Evolutionary conservation across 2,329 filamentous ascomycete species (phyloP), one percentile per base, ranked within the genome.

Genomic region (Epichloe sibirici): DNA sequence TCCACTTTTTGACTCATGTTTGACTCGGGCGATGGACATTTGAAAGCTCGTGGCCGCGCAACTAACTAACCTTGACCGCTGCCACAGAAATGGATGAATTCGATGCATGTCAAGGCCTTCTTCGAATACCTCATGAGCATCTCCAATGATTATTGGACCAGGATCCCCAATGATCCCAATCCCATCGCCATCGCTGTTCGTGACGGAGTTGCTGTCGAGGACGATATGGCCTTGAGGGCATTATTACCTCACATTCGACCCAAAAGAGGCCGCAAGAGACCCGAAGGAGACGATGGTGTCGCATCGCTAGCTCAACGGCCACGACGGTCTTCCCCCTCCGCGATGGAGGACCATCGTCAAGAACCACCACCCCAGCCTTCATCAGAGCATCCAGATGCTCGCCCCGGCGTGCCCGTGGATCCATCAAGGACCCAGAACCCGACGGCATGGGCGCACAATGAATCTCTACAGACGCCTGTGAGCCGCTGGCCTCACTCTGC

Each of bases 101-200:
- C 90, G 5, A 91, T 95, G 86, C 90, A 95, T 65, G 82, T 95
- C 50, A 88, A 95, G 73, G 87, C 89, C 11, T 96, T 96, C 66
- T 96, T 95, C 62, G 89, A 95, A 65, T 96, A 89, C 65, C 79
- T 94, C 21, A 76, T 91, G 56, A 81, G 82, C 48, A 89, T 89
- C 57, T 73, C 79, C 28, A 89, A 94, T 66, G 70, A 80, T 0
- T 96, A 96, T 67, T 95, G 85, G 73, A 83, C 79, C 15, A 79
- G 88, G 38, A 77, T 95, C 25, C 90, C 90, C 0, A 71, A 76
- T 5, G 75, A 78, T 13, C 73, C 78, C 34, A 78, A 83, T 51
- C 80, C 85, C 2, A 74, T 84, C 38, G 77, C 78, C 28, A 76
- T 83, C 40, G 74, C 78, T 35, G 80, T 81, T 15, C 81, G 90